Evolutionary conservation across 2,329 filamentous ascomycete species (phyloP), one percentile per base, ranked within the genome.

Genomic region (Botrytis squamosa): DNA sequence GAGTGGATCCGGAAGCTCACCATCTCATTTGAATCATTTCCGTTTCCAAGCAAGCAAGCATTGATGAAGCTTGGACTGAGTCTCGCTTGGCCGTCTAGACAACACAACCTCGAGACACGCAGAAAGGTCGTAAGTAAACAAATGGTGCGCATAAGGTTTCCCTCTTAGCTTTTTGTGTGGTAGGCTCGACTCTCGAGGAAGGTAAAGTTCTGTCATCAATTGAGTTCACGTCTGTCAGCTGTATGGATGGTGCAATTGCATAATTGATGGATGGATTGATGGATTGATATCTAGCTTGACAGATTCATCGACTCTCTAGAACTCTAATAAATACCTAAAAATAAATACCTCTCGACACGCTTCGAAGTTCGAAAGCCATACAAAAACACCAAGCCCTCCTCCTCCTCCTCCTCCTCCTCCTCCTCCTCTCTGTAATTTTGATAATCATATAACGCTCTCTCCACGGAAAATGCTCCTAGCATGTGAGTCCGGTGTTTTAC

Each of bases 11-110:
- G 57, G 52, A 72, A 44, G 49, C 42, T 68, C 46, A 67, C 55
- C 63, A 68, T 38, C 57, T 72, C 55, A 42, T 57, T 29, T 57
- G 52, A 57, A 57, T 57, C 52, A 57, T 60, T 60, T 59, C 57
- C 55, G 33, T 49, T 57, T 25, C 29, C 29, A n/a, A 65, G 29
- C 16, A 63, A 52, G 33, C 60, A 57, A 72, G 62, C 70, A 57
- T 25, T 18, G 46, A 55, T 55, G 40, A 33, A 72, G 64, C 64
- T 72, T 69, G 55, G 57, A 72, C 63, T 40, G 42, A 18, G 44
- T 42, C 66, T 68, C 66, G 25, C 25, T 68, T 68, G 16, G 36
- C 66, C 66, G 66, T 68, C 65, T 57, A 57, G 66, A 68, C 65
- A 68, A 33, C 65, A 68, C 65, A 68, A 33, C 65, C 46, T 52